phyloP scores from a whole-genome alignment of 2,329 filamentous ascomycete genomes.

The Delphinella strobiligena region DNA sequence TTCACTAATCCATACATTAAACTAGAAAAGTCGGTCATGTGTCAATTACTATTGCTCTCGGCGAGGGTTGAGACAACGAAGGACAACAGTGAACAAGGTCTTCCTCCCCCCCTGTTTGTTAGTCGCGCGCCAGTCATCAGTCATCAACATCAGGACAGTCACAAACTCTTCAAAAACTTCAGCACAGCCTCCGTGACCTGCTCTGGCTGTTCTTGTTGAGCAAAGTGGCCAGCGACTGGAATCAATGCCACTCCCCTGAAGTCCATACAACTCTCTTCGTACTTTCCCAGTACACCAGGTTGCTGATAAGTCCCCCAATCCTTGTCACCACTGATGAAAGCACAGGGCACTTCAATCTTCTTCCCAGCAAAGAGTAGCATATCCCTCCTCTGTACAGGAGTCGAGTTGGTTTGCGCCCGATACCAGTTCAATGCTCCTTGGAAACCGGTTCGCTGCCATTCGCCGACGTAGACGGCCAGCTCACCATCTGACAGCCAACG shows the following conservation, averaged over 20 bases:
- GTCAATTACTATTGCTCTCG: no score
- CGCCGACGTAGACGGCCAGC: conserved; percentile 46
- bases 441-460: conserved; percentile 52
- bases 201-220: conserved; percentile 53
- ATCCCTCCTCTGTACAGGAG: conserved; percentile 33
- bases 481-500: conserved; percentile 48
- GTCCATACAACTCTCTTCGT: conserved; percentile 37
- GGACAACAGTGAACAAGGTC: no score
- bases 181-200: conserved; percentile 38
- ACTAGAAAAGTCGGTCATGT: no score
- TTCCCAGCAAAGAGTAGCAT: conserved; percentile 47
- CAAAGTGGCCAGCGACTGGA: conserved; percentile 56
- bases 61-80: no score
- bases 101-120: no score
- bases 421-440: conserved; percentile 59
- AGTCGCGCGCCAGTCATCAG: no score
- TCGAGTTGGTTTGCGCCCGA: conserved; percentile 41
- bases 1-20: no score
- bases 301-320: conserved; percentile 62
- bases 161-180: conserved; percentile 24
- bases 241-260: conserved; percentile 43
- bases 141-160: neutral
- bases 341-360: conserved; percentile 48
- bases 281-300: conserved; percentile 49
- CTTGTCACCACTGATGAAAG: conserved; percentile 48